Conservation (phyloP, 495 filamentous ascomycete genomes). For the Neurospora sp. region DNA sequence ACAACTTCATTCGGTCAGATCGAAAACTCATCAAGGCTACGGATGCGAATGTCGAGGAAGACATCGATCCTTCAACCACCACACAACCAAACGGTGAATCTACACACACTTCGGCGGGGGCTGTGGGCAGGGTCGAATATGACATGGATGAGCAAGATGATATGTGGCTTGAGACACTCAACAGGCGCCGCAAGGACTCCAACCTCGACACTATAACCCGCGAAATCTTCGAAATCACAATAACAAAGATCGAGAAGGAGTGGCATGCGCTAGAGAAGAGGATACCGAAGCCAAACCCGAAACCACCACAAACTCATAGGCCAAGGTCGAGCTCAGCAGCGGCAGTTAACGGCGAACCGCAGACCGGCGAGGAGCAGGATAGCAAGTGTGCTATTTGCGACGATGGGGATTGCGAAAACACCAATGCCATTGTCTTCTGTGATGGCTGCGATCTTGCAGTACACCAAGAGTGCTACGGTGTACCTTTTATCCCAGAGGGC, state of each 20-base stretch:
- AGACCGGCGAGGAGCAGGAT: conserved; percentile 87
- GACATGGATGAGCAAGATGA: conserved; percentile 99
- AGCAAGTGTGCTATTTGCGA: conserved; percentile 97
- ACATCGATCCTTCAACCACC: conserved; percentile 55
- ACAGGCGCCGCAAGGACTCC: conserved; percentile 59
- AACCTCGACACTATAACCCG: conserved; percentile 75
- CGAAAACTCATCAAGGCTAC: conserved; percentile 64
- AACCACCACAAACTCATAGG: conserved; percentile 84
- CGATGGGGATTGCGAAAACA: conserved; percentile 97
- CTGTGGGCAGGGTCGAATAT: conserved; percentile 80
- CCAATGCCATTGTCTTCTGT: conserved; percentile 99
- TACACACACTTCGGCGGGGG: conserved; percentile 22
- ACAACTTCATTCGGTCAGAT: conserved; percentile 71
- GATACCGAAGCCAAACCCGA: conserved; percentile 92
- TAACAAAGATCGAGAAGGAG: conserved; percentile 98
- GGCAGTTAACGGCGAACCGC: conserved; percentile 82
- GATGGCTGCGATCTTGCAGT: conserved; percentile 97
- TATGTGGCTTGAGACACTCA: conserved; percentile 84
- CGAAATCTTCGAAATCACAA: conserved; percentile 91
- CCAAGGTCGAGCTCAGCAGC: conserved; percentile 86
- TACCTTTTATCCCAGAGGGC: conserved; percentile 96
- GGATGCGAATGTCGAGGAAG: conserved; percentile 73
- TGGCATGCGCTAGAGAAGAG: conserved; percentile 94
- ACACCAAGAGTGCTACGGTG: conserved; percentile 98
- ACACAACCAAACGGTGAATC: conserved; percentile 52